These are phyloP conservation scores for Apiotrichum siamense DNA, from an alignment of 1,284 basidiomycete species.

Conservation along the genomic window DNA sequence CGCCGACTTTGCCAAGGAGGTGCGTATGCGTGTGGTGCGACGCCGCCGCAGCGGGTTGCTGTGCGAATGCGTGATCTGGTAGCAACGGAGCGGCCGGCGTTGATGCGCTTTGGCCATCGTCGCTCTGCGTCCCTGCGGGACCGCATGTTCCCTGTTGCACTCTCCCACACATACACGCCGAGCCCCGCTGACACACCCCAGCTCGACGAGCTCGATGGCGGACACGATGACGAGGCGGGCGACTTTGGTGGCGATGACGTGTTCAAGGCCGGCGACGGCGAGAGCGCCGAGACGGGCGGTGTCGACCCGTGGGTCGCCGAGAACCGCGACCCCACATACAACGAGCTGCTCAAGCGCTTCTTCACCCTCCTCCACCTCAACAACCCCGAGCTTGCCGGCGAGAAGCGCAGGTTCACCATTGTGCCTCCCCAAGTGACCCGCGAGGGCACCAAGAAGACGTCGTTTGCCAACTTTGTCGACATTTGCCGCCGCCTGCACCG, in stretches of 20 bases:
- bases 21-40: constrained; percentile 38
- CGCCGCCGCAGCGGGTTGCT: too few relatives aligned
- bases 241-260: constrained; percentile 85
- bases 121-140: background rate
- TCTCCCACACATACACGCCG: too few relatives aligned
- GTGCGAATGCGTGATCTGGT: too few relatives aligned
- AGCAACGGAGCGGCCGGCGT: too few relatives aligned
- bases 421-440: constrained; percentile 91
- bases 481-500: constrained; percentile 99
- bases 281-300: constrained; percentile 46
- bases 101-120: background rate
- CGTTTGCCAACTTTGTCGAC: constrained; percentile 91
- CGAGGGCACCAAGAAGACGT: constrained; percentile 92
- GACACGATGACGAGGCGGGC: constrained; percentile 61
- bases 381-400: constrained; percentile 83
- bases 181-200: constrained; percentile 7
- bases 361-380: constrained; percentile 86
- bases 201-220: constrained; percentile 46
- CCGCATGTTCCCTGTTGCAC: background rate
- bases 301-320: constrained; percentile 70
- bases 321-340: constrained; percentile 91
- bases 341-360: constrained; percentile 86
- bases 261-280: constrained; percentile 59
- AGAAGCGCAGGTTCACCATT: constrained; percentile 92
- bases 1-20: constrained; percentile 68